phyloP scores from a whole-genome alignment of 768 basidiomycete genomes.

The Astraeus odoratus region DNA sequence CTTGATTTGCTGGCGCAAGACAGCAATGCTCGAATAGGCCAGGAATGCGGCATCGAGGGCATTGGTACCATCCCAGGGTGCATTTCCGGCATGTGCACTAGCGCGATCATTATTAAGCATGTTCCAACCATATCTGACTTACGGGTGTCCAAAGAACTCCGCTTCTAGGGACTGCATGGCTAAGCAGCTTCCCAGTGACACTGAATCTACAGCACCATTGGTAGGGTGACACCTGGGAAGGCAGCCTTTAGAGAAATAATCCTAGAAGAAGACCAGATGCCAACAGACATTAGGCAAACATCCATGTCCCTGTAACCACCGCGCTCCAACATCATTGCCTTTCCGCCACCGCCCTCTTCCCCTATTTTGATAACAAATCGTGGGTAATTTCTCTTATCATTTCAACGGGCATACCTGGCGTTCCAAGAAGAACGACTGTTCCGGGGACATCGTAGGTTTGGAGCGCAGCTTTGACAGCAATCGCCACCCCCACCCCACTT shows the following conservation, averaged over 20 bases:
- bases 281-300: constrained; percentile 61
- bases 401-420: constrained; percentile 45
- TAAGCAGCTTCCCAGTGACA: constrained; percentile 45
- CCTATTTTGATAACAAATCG: constrained; percentile 33
- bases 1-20: constrained; percentile 81
- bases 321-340: constrained; percentile 62
- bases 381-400: not conserved
- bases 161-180: constrained; percentile 62
- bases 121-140: constrained; percentile 15
- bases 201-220: constrained; percentile 45
- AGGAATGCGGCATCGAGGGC: constrained; percentile 85
- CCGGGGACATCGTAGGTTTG: constrained; percentile 56
- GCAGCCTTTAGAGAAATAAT: constrained; percentile 8
- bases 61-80: constrained; percentile 84
- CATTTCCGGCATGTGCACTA: constrained; percentile 73
- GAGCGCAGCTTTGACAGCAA: constrained; percentile 67
- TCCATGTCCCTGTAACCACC: constrained; percentile 82
- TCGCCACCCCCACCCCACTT: constrained; percentile 65
- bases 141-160: constrained; percentile 74
- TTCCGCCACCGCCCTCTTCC: constrained; percentile 76
- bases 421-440: constrained; percentile 68
- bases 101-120: constrained; percentile 1
- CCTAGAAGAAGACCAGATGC: constrained; percentile 3
- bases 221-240: constrained; percentile 64
- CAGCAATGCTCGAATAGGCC: constrained; percentile 72